Evolutionary conservation across 345 rosid genomes (phyloP), one percentile per base, ranked within the genome.

Genomic region (Stellera chamaejasme): DNA sequence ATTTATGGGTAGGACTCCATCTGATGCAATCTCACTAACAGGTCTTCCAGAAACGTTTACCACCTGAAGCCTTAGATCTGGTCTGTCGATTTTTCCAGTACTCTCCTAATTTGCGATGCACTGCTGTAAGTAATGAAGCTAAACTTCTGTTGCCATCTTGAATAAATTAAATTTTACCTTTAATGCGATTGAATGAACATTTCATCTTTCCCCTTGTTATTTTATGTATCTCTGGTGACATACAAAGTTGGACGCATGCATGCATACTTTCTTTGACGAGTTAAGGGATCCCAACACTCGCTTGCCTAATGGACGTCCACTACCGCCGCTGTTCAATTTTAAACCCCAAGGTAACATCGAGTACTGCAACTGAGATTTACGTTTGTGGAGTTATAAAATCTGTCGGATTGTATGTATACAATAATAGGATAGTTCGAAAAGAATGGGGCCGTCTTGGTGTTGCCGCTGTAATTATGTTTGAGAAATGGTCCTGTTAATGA

Each of bases 301-400:
- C 53, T 90, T 89, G 36, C 97, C 97, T 58, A 89, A 78, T 56
- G 95, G 95, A 49, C 92, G 97, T 45, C 97, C 97, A 55, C 92
- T 90, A 63, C 97, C 97, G 45, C 97, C 97, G 16, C 79, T 90
- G 58, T 84, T 90, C 59, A 86, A 90, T 65, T 86, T 86, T 62
- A 90, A 83, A 69, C 72, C 90, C 9, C 83, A 79, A 82, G 97
- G 88, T 82, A 45, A 56, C 58, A 58, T 61, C 42, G 49, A 63
- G 27, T 32, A 32, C 39, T 32, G 39, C 39, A 32, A 7, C 7
- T 32, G 39, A 32, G 7, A n/a, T n/a, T 32, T 7, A 32, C 3
- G 39, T 32, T 32, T 32, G 3, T 32, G 39, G 7, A 32, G 39
- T 4, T 32, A 4, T 32, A 32, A 7, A 32, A 32, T 32, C 39